These are phyloP conservation scores for Moesziomyces antarcticus DNA, from an alignment of 1,284 basidiomycete genomes.

Conservation along the genomic window DNA sequence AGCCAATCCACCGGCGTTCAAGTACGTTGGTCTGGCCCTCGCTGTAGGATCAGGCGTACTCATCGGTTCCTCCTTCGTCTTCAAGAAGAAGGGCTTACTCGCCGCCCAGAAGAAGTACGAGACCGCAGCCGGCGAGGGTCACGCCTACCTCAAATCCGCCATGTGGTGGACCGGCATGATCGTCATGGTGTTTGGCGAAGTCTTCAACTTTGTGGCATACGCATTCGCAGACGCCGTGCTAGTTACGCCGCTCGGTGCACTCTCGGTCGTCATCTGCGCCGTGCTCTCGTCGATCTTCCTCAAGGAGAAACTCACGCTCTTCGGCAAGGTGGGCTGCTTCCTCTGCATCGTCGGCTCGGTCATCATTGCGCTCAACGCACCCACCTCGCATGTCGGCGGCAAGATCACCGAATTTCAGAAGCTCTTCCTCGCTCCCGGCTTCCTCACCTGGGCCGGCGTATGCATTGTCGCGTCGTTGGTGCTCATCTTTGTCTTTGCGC, in stretches of 20 bases:
- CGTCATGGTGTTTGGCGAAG: slow-evolving; percentile 61
- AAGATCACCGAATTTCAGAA: slow-evolving; percentile 82
- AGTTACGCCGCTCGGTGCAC: slow-evolving; percentile 93
- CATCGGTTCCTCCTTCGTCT: slow-evolving; percentile 86
- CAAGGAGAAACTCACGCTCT: slow-evolving; percentile 79
- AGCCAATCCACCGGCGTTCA: slow-evolving; percentile 67
- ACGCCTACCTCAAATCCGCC: slow-evolving; percentile 79
- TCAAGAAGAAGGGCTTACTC: slow-evolving; percentile 83
- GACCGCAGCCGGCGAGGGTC: slow-evolving; percentile 84
- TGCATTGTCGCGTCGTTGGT: slow-evolving; percentile 56
- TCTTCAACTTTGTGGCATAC: slow-evolving; percentile 74
- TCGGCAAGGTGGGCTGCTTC: slow-evolving; percentile 76
- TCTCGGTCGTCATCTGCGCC: slow-evolving; percentile 95
- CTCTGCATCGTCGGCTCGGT: slow-evolving; percentile 88
- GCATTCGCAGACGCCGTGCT: slow-evolving; percentile 89
- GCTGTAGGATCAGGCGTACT: slow-evolving; percentile 86
- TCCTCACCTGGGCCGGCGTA: slow-evolving; percentile 78
- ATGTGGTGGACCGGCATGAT: slow-evolving; percentile 67
- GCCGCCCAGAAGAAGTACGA: slow-evolving; percentile 70
- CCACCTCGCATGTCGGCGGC: slow-evolving; percentile 81
- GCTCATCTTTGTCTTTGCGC: slow-evolving; percentile 78
- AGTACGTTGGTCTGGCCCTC: slow-evolving; percentile 76
- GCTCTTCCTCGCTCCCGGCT: slow-evolving; percentile 86
- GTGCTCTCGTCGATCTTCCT: slow-evolving; percentile 92
- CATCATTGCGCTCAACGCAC: slow-evolving; percentile 77